Conservation (phyloP, 768 basidiomycete genomes). For the Harrya chromipes region DNA sequence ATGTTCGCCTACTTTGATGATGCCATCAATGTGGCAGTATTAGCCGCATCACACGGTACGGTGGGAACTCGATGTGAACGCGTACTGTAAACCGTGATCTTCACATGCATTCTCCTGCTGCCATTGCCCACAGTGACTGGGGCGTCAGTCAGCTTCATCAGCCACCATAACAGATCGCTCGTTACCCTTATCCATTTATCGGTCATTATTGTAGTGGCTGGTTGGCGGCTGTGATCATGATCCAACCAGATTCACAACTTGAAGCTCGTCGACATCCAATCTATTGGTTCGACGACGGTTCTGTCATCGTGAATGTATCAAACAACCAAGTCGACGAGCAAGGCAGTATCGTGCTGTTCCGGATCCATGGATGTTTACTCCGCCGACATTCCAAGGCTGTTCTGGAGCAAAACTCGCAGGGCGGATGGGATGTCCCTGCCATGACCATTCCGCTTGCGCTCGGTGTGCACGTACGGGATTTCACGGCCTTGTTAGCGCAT, state of each 20-base stretch:
- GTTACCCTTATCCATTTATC: constrained; percentile 7
- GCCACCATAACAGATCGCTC: constrained; percentile 3
- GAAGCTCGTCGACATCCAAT: constrained; percentile 38
- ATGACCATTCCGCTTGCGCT: constrained; percentile 37
- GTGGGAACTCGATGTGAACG: too few species aligned
- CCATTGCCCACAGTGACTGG: too few species aligned
- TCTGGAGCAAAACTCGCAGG: constrained; percentile 4
- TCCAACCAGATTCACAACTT: background rate
- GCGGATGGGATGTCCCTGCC: constrained; percentile 11
- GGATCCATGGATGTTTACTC: constrained; percentile 53
- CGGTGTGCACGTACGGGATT: constrained; percentile 43
- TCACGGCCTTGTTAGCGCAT: constrained; percentile 56
- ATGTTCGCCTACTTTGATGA: too few species aligned
- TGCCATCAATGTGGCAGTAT: too few species aligned
- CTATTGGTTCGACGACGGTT: constrained; percentile 70
- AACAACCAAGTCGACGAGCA: constrained; percentile 18
- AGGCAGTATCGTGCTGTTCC: constrained; percentile 40
- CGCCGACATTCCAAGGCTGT: constrained; percentile 43
- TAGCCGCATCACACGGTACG: too few species aligned
- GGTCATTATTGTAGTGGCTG: constrained; percentile 1
- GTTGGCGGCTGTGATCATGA: constrained; percentile 7
- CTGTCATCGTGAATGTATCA: constrained; percentile 46
- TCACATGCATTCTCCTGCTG: too few species aligned
- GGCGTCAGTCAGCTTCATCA: background rate
- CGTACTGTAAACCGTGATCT: too few species aligned